Evolutionary conservation across 768 basidiomycete genomes (phyloP), one percentile per base, ranked within the genome.

Genomic region (Cubamyces sp.): DNA sequence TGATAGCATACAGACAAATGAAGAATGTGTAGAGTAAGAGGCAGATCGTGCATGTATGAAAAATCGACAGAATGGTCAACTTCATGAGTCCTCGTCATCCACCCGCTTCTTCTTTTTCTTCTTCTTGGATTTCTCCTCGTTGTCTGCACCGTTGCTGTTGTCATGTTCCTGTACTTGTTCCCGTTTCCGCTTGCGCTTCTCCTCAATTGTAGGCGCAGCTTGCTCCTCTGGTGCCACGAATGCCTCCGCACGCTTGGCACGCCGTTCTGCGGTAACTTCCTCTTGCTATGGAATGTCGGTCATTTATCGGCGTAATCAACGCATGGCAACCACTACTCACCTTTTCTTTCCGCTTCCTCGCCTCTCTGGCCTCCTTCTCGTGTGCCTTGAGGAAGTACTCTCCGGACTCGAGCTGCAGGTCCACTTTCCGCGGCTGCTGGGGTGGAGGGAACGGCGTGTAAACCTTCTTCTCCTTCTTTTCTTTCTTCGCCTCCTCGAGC

Each of bases 401-500:
- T 77, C 97, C 97, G 2, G 91, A 91, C 72, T 97, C 96, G 66
- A 98, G 81, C 81, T 98, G 91, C 47, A 97, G 73, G 75, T 99
- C 97, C 70, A 98, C 92, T 83, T 98, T 98, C 68, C 94, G 87
- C 40, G 96, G 96, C 61, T 85, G 82, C 71, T 98, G 97, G 8
- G 96, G 79, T 34, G 97, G 97, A 40, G 97, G 97, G 85, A 98
- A 99, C 1, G 97, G 97, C n/a, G 97, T 98, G 75, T 98, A 98
- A 16, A 87, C 81, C 74, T 96, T 96, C 85, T 96, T 96, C 68
- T 85, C 81, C 21, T 78, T 79, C 68, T 87, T 84, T 50, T 82
- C 77, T 54, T 80, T 78, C 64, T 77, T 72, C 25, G 50, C 55
- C 26, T 68, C 56, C 18, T 69, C 68, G 52, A 74, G 69, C n/a